These are phyloP conservation scores for Inonotus obliquus DNA, from an alignment of 1,284 basidiomycete genomes.

Conservation along the genomic window DNA sequence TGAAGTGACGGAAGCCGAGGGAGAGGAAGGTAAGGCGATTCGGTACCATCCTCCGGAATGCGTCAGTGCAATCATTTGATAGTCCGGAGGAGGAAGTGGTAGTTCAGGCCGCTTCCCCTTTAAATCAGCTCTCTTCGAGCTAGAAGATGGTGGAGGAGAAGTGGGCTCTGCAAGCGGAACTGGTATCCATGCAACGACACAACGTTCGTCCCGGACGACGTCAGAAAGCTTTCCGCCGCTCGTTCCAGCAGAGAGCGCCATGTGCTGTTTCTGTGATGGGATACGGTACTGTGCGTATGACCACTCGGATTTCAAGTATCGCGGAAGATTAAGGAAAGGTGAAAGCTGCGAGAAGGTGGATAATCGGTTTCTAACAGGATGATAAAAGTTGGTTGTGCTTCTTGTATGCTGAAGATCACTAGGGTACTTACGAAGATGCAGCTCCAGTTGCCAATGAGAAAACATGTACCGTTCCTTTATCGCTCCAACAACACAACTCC, in stretches of 20 bases:
- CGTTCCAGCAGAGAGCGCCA: slow-evolving; percentile 59
- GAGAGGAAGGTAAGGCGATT: slow-evolving; percentile 59
- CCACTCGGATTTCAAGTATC: slow-evolving; percentile 92
- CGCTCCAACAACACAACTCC: slow-evolving; percentile 88
- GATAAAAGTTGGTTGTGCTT: slow-evolving; percentile 5
- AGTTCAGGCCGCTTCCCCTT: slow-evolving; percentile 2
- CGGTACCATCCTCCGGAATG: slow-evolving; percentile 94
- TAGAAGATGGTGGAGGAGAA: background rate
- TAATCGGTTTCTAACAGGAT: slow-evolving; percentile 60
- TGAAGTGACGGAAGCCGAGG: slow-evolving; percentile 22
- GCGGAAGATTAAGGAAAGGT: slow-evolving; percentile 79
- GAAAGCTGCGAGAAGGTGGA: slow-evolving; percentile 73
- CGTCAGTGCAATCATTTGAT: slow-evolving; percentile 81
- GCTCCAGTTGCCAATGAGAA: slow-evolving; percentile 69
- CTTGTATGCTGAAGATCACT: slow-evolving; percentile 12
- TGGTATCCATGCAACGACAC: slow-evolving; percentile 80
- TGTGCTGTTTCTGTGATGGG: slow-evolving; percentile 77
- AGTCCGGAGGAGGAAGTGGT: slow-evolving; percentile 43
- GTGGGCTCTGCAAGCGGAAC: slow-evolving; percentile 27
- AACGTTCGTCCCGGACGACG: slow-evolving; percentile 76
- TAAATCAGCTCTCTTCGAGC: slow-evolving; percentile 4
- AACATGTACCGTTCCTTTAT: slow-evolving; percentile 94
- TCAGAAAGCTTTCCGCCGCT: slow-evolving; percentile 52
- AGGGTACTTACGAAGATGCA: slow-evolving; percentile 53
- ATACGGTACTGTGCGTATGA: slow-evolving; percentile 92